Base-by-base conservation (phyloP, 495 filamentous ascomycete species). In the Aspergillus cavernicola region DNA sequence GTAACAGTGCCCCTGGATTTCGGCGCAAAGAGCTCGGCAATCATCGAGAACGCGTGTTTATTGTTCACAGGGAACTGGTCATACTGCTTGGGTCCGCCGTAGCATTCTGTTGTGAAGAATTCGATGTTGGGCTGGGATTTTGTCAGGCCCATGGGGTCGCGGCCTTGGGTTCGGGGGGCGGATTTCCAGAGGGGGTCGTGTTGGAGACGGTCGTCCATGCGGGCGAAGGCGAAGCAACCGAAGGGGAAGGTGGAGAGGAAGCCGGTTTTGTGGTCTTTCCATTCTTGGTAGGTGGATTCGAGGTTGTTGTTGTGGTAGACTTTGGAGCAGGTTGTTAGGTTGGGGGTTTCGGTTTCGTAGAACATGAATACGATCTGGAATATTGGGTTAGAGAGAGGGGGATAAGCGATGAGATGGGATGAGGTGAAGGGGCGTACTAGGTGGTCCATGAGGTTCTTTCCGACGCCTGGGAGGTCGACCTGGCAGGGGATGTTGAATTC, bases 371-470 rank as follows among this genome's bases (percentile, higher is more conserved):
- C 67, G 42, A 64, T 74, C 72, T 55, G 55, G 28, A 18, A 15
- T 28, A 7, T 41, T 38, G 22, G 23, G 9, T 5, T 8, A n/a
- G 19, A 26, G 13, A 2, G 16, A 37, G 18, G n/a, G n/a, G n/a
- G n/a, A n/a, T n/a, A n/a, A n/a, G n/a, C n/a, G n/a, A n/a, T n/a
- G n/a, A n/a, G n/a, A n/a, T n/a, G n/a, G n/a, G n/a, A n/a, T n/a
- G n/a, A n/a, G n/a, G n/a, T n/a, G 22, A 31, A 4, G 11, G 26
- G 9, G 15, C 13, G 8, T 52, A 72, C 68, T n/a, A 71, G 44
- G 38, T 83, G 81, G 50, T 85, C 82, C 57, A 73, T 72, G 6
- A 84, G 67, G 37, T 80, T 80, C 45, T 71, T 71, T 4, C 80
- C 80, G 2, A 84, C 80, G 10, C 78, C 81, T 8, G 79, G 80